A percentile compares a stretch with the other conserved stretches of the same genome.
Evolutionary conservation across 108 stramenopile species (phyloP).

Genomic region (Cyclotella choctawhatcheeana): DNA sequence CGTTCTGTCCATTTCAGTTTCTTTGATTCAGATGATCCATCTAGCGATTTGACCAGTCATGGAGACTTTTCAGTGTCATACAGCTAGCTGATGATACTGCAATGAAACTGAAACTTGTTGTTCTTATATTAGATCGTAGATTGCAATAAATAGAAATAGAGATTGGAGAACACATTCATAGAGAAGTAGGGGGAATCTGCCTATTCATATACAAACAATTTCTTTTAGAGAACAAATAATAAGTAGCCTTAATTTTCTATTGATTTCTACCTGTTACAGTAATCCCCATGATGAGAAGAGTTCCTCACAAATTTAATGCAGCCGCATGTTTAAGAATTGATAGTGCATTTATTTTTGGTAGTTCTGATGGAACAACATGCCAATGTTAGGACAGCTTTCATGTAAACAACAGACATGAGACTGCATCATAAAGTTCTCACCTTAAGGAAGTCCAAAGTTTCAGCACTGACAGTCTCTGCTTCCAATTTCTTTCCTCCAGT

Average conservation of each 20-base stretch:
- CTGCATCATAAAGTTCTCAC: background rate
- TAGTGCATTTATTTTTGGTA: conserved; percentile 17
- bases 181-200: too few relatives aligned
- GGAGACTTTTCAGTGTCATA: background rate
- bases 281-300: background rate
- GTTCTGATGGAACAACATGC: background rate
- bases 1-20: conserved; percentile 24
- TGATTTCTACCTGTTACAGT: background rate
- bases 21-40: conserved; percentile 1
- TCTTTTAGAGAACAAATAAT: background rate
- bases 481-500: conserved; percentile 78
- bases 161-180: too few relatives aligned
- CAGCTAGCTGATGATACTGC: background rate
- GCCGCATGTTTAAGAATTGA: background rate
- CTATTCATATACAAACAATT: too few relatives aligned
- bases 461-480: conserved; percentile 82
- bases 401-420: background rate
- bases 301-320: conserved; percentile 4
- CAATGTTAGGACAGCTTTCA: background rate
- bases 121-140: too few relatives aligned
- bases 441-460: conserved; percentile 80
- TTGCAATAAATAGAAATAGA: too few relatives aligned
- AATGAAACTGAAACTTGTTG: background rate
- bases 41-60: background rate
- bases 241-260: background rate